Conservation (phyloP, 2,329 filamentous ascomycete species). For the Ascomycota sp. region DNA sequence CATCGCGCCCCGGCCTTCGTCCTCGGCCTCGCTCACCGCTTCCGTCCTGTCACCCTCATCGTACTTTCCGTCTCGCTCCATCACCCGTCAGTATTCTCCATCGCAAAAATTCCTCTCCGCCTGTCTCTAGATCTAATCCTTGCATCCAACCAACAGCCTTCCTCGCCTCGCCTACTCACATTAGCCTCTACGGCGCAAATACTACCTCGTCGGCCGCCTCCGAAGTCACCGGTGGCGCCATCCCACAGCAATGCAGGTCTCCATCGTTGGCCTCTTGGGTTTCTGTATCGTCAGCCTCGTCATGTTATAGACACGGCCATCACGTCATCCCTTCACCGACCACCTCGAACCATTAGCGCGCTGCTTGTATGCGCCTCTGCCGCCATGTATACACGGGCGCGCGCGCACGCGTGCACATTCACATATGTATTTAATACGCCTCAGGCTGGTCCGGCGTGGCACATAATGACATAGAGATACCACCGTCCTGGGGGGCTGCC, state of each 20-base stretch:
- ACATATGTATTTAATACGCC: constrained; percentile 1
- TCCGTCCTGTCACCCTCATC: too few relatives aligned
- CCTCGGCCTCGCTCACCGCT: too few relatives aligned
- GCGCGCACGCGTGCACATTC: not conserved
- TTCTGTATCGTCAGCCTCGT: constrained; percentile 17
- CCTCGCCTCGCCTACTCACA: constrained; percentile 1
- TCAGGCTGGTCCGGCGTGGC: constrained; percentile 3
- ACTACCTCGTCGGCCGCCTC: constrained; percentile 8
- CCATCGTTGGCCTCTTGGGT: constrained; percentile 14
- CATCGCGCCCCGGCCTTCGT: too few relatives aligned
- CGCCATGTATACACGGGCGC: not conserved
- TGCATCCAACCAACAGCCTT: too few relatives aligned
- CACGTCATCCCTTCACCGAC: not conserved
- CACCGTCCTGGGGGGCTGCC: constrained; percentile 1
- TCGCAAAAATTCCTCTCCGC: too few relatives aligned
- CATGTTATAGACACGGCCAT: constrained; percentile 8
- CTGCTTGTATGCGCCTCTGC: not conserved
- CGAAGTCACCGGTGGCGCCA: constrained; percentile 12
- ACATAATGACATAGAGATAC: constrained; percentile 3
- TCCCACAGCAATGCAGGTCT: constrained; percentile 13
- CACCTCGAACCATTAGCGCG: constrained; percentile 1
- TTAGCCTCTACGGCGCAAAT: constrained; percentile 6
- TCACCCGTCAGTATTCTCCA: too few relatives aligned
- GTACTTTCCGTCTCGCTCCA: too few relatives aligned
- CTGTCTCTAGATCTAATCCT: too few relatives aligned